These are phyloP conservation scores for Starmerella kuoi DNA, from an alignment of 805 yeast genomes.

Conservation along the genomic window DNA sequence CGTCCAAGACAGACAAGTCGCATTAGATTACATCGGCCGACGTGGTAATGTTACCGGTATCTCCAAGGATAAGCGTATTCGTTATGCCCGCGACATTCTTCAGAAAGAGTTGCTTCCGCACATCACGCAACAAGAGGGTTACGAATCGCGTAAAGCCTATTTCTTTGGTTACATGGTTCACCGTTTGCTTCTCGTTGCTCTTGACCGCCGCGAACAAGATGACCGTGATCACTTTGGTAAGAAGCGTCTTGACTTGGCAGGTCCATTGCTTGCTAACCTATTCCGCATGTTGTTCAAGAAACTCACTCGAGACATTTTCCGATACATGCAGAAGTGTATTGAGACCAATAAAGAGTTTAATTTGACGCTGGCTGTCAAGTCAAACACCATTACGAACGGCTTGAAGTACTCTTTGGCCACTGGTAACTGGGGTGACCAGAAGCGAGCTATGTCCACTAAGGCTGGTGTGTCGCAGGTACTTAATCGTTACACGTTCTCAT, in stretches of 20 bases:
- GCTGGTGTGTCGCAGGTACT: constrained; percentile 99
- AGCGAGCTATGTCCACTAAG: constrained; percentile 95
- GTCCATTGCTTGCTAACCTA: constrained; percentile 89
- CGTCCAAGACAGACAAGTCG: constrained; percentile 95
- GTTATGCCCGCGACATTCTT: constrained; percentile 91
- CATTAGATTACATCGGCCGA: constrained; percentile 94
- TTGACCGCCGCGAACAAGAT: constrained; percentile 95
- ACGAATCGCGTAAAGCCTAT: constrained; percentile 91
- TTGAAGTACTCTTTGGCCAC: constrained; percentile 95
- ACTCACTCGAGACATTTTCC: constrained; percentile 88
- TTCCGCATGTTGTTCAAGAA: constrained; percentile 90
- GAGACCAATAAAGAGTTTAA: constrained; percentile 96
- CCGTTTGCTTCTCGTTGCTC: constrained; percentile 83
- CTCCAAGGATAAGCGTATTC: constrained; percentile 93
- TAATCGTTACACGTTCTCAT: constrained; percentile 94
- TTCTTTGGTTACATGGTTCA: constrained; percentile 97
- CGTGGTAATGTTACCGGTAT: constrained; percentile 96
- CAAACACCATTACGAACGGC: constrained; percentile 95
- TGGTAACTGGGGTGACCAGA: constrained; percentile 99
- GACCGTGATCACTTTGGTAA: constrained; percentile 99
- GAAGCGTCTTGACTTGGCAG: constrained; percentile 95
- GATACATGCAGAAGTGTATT: constrained; percentile 97
- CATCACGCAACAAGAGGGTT: constrained; percentile 94
- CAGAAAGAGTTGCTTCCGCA: constrained; percentile 95
- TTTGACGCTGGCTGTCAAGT: constrained; percentile 89